Conservation (phyloP, 257 asterid species). For the Lantana camara region DNA sequence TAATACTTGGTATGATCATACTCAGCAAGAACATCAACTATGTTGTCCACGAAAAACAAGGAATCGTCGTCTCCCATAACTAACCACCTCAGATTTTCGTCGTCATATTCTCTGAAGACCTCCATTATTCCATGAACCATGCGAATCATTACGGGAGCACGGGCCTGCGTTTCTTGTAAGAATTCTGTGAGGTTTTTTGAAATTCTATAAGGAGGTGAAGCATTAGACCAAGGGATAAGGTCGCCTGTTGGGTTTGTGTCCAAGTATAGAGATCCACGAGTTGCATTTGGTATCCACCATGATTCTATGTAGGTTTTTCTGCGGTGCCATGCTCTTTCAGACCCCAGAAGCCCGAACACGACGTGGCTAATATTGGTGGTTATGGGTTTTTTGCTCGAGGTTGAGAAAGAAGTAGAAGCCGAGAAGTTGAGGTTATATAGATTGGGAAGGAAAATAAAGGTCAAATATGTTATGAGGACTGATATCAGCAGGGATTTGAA, state of each 20-base stretch:
- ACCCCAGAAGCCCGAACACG: slow-evolving; percentile 52
- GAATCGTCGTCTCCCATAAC: slow-evolving; percentile 85
- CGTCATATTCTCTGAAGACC: slow-evolving; percentile 38
- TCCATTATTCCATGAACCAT: slow-evolving; percentile 70
- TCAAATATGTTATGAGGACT: slow-evolving; percentile 25
- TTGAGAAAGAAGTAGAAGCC: slow-evolving; percentile 6
- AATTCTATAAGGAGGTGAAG: slow-evolving; percentile 51
- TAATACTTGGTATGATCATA: slow-evolving; percentile 59
- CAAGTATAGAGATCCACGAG: slow-evolving; percentile 46
- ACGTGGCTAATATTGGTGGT: slow-evolving; percentile 55
- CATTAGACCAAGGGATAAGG: slow-evolving; percentile 54
- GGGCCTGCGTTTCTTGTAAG: slow-evolving; percentile 35
- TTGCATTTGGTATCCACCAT: slow-evolving; percentile 56
- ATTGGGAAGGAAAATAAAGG: slow-evolving; percentile 27
- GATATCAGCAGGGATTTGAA: slow-evolving; percentile 29
- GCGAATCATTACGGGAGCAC: slow-evolving; percentile 42
- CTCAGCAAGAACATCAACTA: slow-evolving; percentile 44
- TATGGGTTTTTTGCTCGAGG: not conserved
- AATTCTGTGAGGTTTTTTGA: slow-evolving; percentile 38
- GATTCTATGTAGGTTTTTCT: slow-evolving; percentile 50
- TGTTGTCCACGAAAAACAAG: slow-evolving; percentile 60
- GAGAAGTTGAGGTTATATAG: slow-evolving; percentile 1
- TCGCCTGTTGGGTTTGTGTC: slow-evolving; percentile 44
- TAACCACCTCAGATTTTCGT: slow-evolving; percentile 54
- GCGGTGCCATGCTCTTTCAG: slow-evolving; percentile 45